Evolutionary conservation across 257 asterid genomes (phyloP), one percentile per base, ranked within the genome.

Genomic region (Buddleja alternifolia): DNA sequence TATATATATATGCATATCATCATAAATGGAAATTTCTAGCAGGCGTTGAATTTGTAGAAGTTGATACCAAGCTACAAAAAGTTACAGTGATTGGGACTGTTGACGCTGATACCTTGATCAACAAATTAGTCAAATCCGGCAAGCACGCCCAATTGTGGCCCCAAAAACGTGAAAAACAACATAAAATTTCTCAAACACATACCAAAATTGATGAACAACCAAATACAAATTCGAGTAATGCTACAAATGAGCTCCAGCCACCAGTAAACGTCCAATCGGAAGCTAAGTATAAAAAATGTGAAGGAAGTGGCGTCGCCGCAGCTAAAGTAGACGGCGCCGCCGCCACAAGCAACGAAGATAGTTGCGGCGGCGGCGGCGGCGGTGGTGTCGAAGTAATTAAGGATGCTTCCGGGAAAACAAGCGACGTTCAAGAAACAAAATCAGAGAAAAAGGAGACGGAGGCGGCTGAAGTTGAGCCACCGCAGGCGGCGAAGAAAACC

Each of bases 111-210:
- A 46, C 82, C 57, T 50, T 89, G 29, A 44, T 86, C 4, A 73
- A 59, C 40, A 86, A 81, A 67, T 69, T 89, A 20, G 69, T 5
- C 0, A 89, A 86, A 54, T 74, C 89, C 46, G 88, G 96, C 6
- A 86, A 84, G 61, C 80, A 79, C 7, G 96, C 93, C 1, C 84
- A 83, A 63, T 59, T 86, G 46, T 78, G 86, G 90, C 93, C 91
- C 2, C 79, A 80, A 36, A 66, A 44, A 1, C n/a, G 47, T 2
- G 62, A 67, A 24, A 70, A 64, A 19, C 71, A 15, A 41, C 77
- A 75, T 41, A 73, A 71, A 15, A 66, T n/a, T n/a, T n/a, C 3
- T 57, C 48, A 41, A n/a, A 42, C 60, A 11, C 40, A 69, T 23
- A 67, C 0, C 9, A 32, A 55, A 61, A 12, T 11, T 14, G 63